Conservation (phyloP, 108 stramenopile genomes). For the Parmales sp. region DNA sequence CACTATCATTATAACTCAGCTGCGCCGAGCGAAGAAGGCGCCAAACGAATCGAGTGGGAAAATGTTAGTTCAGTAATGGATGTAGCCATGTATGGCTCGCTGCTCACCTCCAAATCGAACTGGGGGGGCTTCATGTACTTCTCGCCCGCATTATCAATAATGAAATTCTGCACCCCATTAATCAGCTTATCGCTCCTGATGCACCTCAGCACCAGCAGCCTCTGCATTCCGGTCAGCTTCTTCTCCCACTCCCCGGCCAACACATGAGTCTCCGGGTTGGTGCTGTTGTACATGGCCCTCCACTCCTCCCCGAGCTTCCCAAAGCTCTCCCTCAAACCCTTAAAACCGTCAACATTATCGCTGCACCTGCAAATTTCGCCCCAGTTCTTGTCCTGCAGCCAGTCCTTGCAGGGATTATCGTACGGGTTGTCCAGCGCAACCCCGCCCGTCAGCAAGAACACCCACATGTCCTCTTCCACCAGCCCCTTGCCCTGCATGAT, state of each 20-base stretch:
- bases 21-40: too few species aligned
- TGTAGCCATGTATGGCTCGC: slow-evolving; percentile 34
- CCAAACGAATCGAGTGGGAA: too few species aligned
- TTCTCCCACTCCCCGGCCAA: slow-evolving; percentile 27
- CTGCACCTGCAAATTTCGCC: slow-evolving; percentile 41
- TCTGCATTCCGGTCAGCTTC: slow-evolving; percentile 12
- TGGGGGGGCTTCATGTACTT: slow-evolving; percentile 38
- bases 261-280: slow-evolving; percentile 26
- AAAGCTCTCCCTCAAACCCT: slow-evolving; percentile 34
- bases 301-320: slow-evolving; percentile 18
- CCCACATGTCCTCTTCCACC: slow-evolving; percentile 7
- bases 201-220: slow-evolving; percentile 38
- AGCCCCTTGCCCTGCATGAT: slow-evolving; percentile 29
- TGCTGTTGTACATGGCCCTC: slow-evolving; percentile 36
- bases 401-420: slow-evolving; percentile 10
- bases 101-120: slow-evolving; percentile 37
- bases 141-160: slow-evolving; percentile 26
- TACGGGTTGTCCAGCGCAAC: slow-evolving; percentile 14
- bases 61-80: too few species aligned
- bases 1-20: slow-evolving; percentile 38
- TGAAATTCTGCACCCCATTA: slow-evolving; percentile 30
- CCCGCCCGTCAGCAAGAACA: slow-evolving; percentile 26
- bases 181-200: slow-evolving; percentile 43
- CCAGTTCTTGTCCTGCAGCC: slow-evolving; percentile 32
- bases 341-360: slow-evolving; percentile 24